Evolutionary conservation across 805 yeast genomes (phyloP), one percentile per base, ranked within the genome.

Genomic region (Yamadazyma endophytica): DNA sequence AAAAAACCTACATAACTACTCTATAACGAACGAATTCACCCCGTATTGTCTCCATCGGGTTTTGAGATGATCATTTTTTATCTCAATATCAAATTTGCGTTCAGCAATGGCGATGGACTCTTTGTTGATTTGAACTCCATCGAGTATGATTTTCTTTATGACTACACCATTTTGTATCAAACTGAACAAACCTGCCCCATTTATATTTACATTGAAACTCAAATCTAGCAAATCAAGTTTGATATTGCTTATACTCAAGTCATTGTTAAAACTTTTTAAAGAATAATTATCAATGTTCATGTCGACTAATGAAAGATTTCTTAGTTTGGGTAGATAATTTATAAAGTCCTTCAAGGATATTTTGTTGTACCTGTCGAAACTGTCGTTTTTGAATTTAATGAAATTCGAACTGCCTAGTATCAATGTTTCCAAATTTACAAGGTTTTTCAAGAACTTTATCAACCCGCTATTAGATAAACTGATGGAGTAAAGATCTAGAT

Each of bases 391-490:
- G 32, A 55, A 54, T 47, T 44, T 56, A 47, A 43, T 40, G 52
- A 36, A 54, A 53, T 33, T 57, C 40, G 40, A 56, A 42, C 44
- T 64, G 53, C 50, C 68, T 54, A 33, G 25, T 9, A 26, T 25
- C 62, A 33, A 56, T 48, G 37, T 53, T 52, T 24, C 48, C 51
- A 51, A 50, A 42, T 17, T 55, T n/a, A n/a, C n/a, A 48, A 40
- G 53, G 54, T 9, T 52, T 5, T 51, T 54, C 22, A 67, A 60
- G 4, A 69, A 53, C 40, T 57, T 60, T 27, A 64, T 51, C 32
- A 68, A 55, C 26, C 63, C 66, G 22, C 58, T 64, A 29, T 43
- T 62, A 16, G 69, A 61, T 22, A 68, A 54, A 24, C 66, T 65
- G 30, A 64, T 58, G 24, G 54, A 55, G 26, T 64, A 66, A 28